Percentiles rank a stretch among this genome's conserved stretches.
phyloP scores from a whole-genome alignment of 371 early-diverging fungal genomes.

The Mortierella sp. region DNA sequence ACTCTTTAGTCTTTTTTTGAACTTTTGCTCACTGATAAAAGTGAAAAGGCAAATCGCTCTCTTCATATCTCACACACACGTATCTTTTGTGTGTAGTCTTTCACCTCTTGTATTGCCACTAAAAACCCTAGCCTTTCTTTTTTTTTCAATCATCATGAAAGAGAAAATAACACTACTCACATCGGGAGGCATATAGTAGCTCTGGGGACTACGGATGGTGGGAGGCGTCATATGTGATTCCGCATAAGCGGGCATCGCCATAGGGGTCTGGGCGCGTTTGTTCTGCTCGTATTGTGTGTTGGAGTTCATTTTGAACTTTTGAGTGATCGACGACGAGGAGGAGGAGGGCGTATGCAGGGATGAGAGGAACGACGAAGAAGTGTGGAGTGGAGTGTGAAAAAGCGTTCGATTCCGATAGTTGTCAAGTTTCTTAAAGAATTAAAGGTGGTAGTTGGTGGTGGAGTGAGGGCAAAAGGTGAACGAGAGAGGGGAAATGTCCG shows the following conservation, averaged over 20 bases:
- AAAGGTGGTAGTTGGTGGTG: neutral
- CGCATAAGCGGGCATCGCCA: slow-evolving; percentile 2
- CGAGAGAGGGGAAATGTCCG: neutral
- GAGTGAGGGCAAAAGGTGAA: neutral
- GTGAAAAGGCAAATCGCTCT: neutral
- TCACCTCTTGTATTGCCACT: neutral
- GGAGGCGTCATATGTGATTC: neutral
- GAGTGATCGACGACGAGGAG: neutral
- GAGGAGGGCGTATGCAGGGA: neutral
- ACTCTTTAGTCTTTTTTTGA: neutral
- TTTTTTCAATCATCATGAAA: neutral
- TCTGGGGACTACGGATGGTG: neutral
- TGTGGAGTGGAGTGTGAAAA: neutral
- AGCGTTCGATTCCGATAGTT: neutral
- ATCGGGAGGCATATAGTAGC: slow-evolving; percentile 3
- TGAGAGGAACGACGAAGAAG: neutral
- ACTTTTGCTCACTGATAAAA: too few relatives aligned
- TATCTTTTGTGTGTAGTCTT: neutral
- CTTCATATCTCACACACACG: neutral
- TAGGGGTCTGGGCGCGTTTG: slow-evolving; percentile 7
- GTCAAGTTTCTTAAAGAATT: neutral
- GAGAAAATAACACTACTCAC: neutral
- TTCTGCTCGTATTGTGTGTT: slow-evolving; percentile 3
- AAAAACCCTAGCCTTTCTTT: neutral
- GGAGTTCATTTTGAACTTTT: neutral